phyloP scores from a whole-genome alignment of 306 rosid genomes.

The Argentina anserina region DNA sequence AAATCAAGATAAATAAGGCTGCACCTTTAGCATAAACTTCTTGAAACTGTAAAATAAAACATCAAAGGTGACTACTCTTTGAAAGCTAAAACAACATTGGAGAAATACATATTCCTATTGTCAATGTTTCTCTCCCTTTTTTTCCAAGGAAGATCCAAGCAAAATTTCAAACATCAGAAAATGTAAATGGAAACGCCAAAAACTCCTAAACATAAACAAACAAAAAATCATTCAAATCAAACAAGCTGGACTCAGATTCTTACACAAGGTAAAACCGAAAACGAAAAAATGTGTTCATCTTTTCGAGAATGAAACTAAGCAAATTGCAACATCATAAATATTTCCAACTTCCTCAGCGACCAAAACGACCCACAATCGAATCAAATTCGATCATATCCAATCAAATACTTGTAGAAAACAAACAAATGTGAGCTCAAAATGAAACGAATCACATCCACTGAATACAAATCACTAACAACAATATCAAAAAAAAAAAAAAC shows the following conservation, averaged over 20 bases:
- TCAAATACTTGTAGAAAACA: not conserved
- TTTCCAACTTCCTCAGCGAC: not conserved
- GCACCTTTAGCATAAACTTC: not conserved
- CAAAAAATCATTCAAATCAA: not conserved
- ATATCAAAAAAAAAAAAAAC: too few species aligned
- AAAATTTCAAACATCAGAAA: not conserved
- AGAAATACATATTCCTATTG: not conserved
- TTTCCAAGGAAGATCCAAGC: slow-evolving; percentile 20
- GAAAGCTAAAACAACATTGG: not conserved
- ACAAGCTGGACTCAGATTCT: not conserved
- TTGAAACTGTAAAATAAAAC: not conserved
- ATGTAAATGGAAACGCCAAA: not conserved
- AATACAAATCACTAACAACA: not conserved
- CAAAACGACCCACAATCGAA: not conserved
- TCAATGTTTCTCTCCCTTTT: slow-evolving; percentile 12
- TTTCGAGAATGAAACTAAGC: not conserved
- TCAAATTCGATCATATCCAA: slow-evolving; percentile 6
- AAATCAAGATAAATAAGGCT: not conserved
- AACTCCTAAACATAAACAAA: not conserved
- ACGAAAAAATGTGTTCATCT: not conserved
- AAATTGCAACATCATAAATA: not conserved
- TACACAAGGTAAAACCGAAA: not conserved
- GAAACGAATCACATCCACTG: not conserved
- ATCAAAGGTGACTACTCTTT: not conserved
- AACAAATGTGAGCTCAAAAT: not conserved